Evolutionary conservation across 306 rosid species (phyloP).

Genomic region (Mucuna pruriens): DNA sequence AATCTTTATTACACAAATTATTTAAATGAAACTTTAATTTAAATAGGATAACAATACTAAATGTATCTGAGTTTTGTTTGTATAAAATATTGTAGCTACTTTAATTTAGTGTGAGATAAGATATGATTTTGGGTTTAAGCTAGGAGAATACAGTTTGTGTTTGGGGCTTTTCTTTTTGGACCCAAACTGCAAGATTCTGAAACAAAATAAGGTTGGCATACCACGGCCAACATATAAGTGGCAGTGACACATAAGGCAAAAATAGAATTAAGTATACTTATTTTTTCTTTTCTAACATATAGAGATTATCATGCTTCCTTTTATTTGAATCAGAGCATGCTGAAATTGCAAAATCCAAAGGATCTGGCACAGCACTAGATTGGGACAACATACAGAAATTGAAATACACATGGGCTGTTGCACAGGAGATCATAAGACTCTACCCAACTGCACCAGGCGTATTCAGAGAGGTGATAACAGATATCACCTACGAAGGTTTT

Average conservation of each 20-base stretch:
- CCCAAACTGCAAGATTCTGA: background rate
- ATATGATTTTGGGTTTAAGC: background rate
- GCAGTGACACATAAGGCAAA: background rate
- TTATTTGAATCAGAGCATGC: constrained; percentile 42
- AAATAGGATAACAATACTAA: background rate
- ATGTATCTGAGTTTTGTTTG: background rate
- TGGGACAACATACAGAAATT: constrained; percentile 51
- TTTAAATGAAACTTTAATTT: background rate
- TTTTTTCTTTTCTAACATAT: background rate
- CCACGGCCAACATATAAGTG: background rate
- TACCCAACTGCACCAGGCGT: constrained; percentile 48
- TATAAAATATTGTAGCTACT: background rate
- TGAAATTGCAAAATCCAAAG: constrained; percentile 36
- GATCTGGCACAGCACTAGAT: constrained; percentile 35
- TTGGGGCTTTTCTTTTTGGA: background rate
- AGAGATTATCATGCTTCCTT: background rate
- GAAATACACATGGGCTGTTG: constrained; percentile 58
- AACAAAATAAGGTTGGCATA: background rate
- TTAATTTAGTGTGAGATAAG: background rate
- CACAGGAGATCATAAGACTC: constrained; percentile 53
- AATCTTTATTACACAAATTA: background rate
- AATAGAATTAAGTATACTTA: background rate
- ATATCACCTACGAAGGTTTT: constrained; percentile 42
- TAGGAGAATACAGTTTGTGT: background rate
- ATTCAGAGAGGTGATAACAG: constrained; percentile 46